Evolutionary conservation across 179 eudicot genomes (phyloP), one percentile per base, ranked within the genome.

Genomic region (Spergularia azorica): DNA sequence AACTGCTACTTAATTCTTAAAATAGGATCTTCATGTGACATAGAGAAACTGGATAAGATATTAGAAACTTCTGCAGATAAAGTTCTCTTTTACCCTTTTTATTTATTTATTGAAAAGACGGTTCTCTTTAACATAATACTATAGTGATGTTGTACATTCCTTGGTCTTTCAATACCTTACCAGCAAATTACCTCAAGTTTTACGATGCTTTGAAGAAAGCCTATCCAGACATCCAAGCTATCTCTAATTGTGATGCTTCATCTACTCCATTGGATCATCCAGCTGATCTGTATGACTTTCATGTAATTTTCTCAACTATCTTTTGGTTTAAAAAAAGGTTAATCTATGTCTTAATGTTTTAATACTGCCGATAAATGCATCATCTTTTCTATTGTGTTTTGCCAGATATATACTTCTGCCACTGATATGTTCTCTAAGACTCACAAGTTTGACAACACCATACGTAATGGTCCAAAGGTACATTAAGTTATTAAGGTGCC

Each of bases 191-290:
- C 84, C 88, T 88, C 80, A 90, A 84, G 84, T 91, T 91, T 80
- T 88, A 93, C 71, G 59, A 63, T 55, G 97, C 97, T 63, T 86
- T 95, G 71, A 88, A 81, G 82, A 67, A 73, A 20, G 85, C 92
- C 64, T 90, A 95, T 84, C 98, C 97, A 54, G 97, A 95, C 83
- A 93, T 95, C 84, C 86, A 90, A 78, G 75, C 86, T 16, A 95
- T 95, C 76, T 86, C 98, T 8, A 95, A 93, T 80, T 93, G 97
- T 79, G 97, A 95, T 75, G 97, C 84, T n/a, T 91, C 97, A 74
- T 59, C 82, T 9, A 36, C 13, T 48, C 84, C 86, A 18, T 82
- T 89, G 86, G 88, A 91, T 79, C 97, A 91, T 86, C 99, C 99
- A n/a, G 90, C 99, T 62, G 95, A 95, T 81, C 75, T 89, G 0